These are phyloP conservation scores for Draba incana DNA, from an alignment of 345 rosid genomes.

Conservation along the genomic window DNA sequence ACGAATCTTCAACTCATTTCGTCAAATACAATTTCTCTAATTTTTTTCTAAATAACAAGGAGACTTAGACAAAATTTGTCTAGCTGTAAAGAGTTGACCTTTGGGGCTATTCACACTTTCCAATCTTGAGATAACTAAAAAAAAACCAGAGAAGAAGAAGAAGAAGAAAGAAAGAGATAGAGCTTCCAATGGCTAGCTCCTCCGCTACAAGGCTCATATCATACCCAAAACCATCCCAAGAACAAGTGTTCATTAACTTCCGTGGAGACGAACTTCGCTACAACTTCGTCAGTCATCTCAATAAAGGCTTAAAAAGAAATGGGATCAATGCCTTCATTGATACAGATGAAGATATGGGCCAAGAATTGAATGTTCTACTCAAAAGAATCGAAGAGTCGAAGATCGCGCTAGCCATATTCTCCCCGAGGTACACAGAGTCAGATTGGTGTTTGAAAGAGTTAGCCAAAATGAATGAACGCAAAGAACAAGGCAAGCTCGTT, in stretches of 20 bases:
- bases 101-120: too few species aligned
- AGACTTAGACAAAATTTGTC: too few species aligned
- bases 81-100: too few species aligned
- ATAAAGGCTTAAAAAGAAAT: background rate
- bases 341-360: background rate
- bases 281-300: background rate
- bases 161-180: too few species aligned
- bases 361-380: background rate
- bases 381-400: conserved; percentile 1
- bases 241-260: conserved; percentile 27
- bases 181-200: too few species aligned
- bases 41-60: too few species aligned
- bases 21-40: too few species aligned
- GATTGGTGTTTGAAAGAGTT: conserved; percentile 15
- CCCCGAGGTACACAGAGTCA: conserved; percentile 19
- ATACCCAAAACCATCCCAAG: background rate
- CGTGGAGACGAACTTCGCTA: background rate
- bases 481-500: background rate
- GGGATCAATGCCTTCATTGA: conserved; percentile 13
- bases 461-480: conserved; percentile 5
- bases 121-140: too few species aligned
- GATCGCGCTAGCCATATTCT: conserved; percentile 1
- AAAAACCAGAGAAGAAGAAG: too few species aligned
- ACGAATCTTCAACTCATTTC: too few species aligned
- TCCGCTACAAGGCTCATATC: too few species aligned